Evolutionary conservation across 768 basidiomycete genomes (phyloP), one percentile per base, ranked within the genome.

Genomic region (Boletus fagicola): DNA sequence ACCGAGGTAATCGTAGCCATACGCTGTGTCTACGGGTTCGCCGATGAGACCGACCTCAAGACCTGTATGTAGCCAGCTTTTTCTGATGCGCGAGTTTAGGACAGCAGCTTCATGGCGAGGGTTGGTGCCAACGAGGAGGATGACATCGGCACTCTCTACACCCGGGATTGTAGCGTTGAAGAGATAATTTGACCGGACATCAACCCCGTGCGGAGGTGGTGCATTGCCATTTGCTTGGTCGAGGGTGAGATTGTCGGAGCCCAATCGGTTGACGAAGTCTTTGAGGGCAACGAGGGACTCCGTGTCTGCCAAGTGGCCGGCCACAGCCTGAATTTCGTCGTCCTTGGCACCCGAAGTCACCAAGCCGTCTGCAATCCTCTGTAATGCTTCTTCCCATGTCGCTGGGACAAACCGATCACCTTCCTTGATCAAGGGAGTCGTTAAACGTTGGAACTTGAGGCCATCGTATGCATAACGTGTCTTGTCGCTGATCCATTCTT

Each of bases 401-500:
- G 92, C 86, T 36, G 90, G 76, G 30, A 94, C 87, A 72, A 98
- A 98, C 16, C 94, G 86, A 70, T 95, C 92, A n/a, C 91, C 95
- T 54, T 86, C 79, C 71, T 94, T 90, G 61, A 98, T 76, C 43
- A 98, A 82, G 3, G 97, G 97, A 0, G 87, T 88, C 4, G 95
- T 98, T 65, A 99, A 78, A 22, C 96, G 89, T 73, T 99, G 97
- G 81, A 93, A 96, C 67, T 85, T 86, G 33, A 99, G 82, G 11
- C 97, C 97, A 66, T 99, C 97, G 72, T 94, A 90, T 1, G 96
- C 91, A 72, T 94, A 94, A 56, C 97, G 90, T 2, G 96, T 94
- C 82, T 99, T 99, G 81, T 99, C 97, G 73, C 83, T 94, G 72
- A 99, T 96, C 97, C 97, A 98, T 74, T 99, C 97, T 78, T 99